Evolutionary conservation across 2,329 filamentous ascomycete species (phyloP), one percentile per base, ranked within the genome.

Genomic region (Neofusicoccum umdonicola): DNA sequence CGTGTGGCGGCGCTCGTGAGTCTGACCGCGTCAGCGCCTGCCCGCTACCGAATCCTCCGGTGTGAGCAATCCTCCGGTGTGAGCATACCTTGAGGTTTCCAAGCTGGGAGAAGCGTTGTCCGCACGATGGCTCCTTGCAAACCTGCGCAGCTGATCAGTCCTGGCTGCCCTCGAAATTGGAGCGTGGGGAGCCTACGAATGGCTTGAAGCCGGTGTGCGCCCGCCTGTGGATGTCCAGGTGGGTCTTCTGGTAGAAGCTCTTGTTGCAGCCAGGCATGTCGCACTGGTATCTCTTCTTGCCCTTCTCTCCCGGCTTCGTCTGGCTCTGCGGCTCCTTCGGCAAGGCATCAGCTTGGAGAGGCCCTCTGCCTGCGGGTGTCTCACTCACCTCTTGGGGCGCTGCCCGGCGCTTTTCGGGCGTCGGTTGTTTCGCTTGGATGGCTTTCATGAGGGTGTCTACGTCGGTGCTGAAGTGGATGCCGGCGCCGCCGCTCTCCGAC

Each of bases 191-290:
- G 68, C 91, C 83, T 81, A 96, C 90, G 75, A 94, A 97, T 66
- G 94, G 94, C 75, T 93, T 95, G 62, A 90, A 88, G 15, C 95
- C 95, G 2, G 92, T 97, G 77, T 99, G 95, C 4, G 90, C 89
- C 68, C 93, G 86, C 51, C 87, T 88, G 76, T 99, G 95, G 56
- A 96, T 97, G 67, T 95, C 90, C 11, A 97, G 84, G 71, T 98
- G 94, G 1, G 93, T 97, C 79, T 94, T 96, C 74, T 98, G 94
- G 66, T 87, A 87, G 77, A 97, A 98, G 67, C 85, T 87, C 81
- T 95, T 96, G 70, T 84, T 82, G 77, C 94, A 98, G 45, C 86
- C 86, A 7, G 87, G 84, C 44, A 92, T 83, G 19, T 84, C 85
- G 78, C 95, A 99, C 17, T 85, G 80, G 75, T 94, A 93, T 71